These are phyloP conservation scores for Nakaseomyces bracarensis DNA, from an alignment of 1,139 yeast species.

Conservation along the genomic window DNA sequence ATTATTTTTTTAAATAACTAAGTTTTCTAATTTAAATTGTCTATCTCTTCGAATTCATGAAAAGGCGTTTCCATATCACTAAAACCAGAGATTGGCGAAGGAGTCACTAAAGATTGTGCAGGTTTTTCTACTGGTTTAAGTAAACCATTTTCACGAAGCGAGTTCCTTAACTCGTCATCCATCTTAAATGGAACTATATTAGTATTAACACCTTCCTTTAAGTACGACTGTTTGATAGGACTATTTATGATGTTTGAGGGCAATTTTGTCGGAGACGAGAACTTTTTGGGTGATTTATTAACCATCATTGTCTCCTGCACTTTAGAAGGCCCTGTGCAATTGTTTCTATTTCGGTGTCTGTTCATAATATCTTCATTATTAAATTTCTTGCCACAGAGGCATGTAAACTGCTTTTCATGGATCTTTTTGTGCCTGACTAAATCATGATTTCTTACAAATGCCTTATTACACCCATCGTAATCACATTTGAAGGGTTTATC, in stretches of 20 bases:
- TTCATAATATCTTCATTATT: conserved; percentile 81
- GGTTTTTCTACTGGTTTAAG: neutral
- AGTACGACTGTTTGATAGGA: conserved; percentile 6
- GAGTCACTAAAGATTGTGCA: neutral
- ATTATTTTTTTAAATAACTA: neutral
- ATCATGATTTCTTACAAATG: conserved; percentile 85
- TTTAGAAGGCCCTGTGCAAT: conserved; percentile 38
- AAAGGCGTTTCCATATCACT: neutral
- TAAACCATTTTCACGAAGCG: conserved; percentile 14
- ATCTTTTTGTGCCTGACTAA: conserved; percentile 82
- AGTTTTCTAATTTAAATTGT: neutral
- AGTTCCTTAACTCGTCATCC: conserved; percentile 19
- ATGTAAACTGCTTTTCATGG: conserved; percentile 66
- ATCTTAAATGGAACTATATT: conserved; percentile 12
- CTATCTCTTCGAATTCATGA: neutral
- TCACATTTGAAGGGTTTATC: conserved; percentile 80
- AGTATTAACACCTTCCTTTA: neutral
- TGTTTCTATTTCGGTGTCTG: conserved; percentile 69
- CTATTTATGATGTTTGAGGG: neutral
- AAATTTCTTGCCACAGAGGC: conserved; percentile 89
- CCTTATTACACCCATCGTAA: conserved; percentile 52
- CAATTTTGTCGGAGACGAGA: neutral
- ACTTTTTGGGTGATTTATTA: neutral
- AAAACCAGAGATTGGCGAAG: conserved; percentile 1
- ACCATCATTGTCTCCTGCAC: conserved; percentile 2